Evolutionary conservation across 2,329 filamentous ascomycete genomes (phyloP).

Genomic region (Fonsecaea monophora): DNA sequence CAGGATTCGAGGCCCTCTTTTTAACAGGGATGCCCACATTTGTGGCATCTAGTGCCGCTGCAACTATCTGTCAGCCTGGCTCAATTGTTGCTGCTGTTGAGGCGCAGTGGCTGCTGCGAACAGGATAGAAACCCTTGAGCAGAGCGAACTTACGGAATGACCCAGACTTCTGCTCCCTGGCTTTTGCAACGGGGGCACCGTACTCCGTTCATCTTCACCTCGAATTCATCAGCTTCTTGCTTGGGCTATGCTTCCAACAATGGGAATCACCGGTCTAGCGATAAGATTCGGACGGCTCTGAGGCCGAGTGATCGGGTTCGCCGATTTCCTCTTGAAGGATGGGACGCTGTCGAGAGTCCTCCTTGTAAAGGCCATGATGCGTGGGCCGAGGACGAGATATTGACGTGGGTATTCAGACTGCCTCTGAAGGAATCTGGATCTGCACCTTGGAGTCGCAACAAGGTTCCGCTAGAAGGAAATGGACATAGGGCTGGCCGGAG

Average conservation of each 20-base stretch:
- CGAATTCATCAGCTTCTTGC: conserved; percentile 18
- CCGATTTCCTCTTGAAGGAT: not conserved
- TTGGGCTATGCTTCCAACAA: not conserved
- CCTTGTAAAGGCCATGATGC: not conserved
- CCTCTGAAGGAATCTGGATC: not conserved
- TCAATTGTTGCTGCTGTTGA: not conserved
- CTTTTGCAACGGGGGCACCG: conserved; percentile 49
- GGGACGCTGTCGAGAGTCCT: not conserved
- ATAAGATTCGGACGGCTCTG: conserved; percentile 8
- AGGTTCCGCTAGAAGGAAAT: conserved; percentile 2
- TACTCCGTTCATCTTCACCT: conserved; percentile 53
- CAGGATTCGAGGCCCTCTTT: not conserved
- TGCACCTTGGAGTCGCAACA: not conserved
- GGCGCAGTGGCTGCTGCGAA: not conserved
- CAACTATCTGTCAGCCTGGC: conserved; percentile 7
- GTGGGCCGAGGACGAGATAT: not conserved
- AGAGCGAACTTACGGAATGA: conserved; percentile 45
- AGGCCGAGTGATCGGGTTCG: not conserved
- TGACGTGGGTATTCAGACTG: not conserved
- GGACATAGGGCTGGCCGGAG: not conserved
- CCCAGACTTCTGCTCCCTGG: conserved; percentile 51
- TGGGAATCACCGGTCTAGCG: conserved; percentile 17
- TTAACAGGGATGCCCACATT: conserved; percentile 48
- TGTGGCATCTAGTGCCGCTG: conserved; percentile 52
- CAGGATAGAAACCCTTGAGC: not conserved